Evolutionary conservation across 2,329 filamentous ascomycete species (phyloP), one percentile per base, ranked within the genome.

Genomic region (Botrytis pseudocinerea): DNA sequence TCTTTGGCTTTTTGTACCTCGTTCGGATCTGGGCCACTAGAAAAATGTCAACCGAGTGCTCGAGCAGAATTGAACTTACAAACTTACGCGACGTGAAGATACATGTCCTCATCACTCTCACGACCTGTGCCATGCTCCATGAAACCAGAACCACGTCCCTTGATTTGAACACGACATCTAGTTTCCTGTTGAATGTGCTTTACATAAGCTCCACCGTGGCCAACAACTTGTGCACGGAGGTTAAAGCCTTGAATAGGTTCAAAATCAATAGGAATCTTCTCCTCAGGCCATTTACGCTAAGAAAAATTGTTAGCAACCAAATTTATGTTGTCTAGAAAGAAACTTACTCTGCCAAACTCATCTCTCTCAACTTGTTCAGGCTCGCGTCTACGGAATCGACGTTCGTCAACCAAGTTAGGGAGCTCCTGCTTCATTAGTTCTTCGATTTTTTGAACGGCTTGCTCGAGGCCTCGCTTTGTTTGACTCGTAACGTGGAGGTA

Each of bases 131-230:
- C 90, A 64, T 92, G 90, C 82, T 99, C 96, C 80, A 97, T 91
- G 81, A 97, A 99, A 22, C 96, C 96, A 70, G 95, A 98, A 57
- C 95, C 95, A 76, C 93, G 93, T 28, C 96, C 96, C 82, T 99
- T 99, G 84, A 99, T 99, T 82, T 99, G 96, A 40, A 99, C 96
- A 78, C 95, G 93, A 82, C 96, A 98, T 75, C 93, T 89, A 22
- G 96, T 98, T 83, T 97, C 94, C 81, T 95, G 91, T 83, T 98
- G 96, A 77, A 99, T 98, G 81, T 98, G 95, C 83, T 99, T 99
- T 75, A 99, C 96, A 81, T 98, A 98, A 61, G 93, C 92, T 74
- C 96, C 96, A 46, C 94, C 94, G 78, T 95, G 93, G 68, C 96
- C 96, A 71, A 99, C 96, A 64, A 99, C 95, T 81, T 98, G 95